Evolutionary conservation across 495 filamentous ascomycete genomes (phyloP).

Genomic region (Acidomyces sp.): DNA sequence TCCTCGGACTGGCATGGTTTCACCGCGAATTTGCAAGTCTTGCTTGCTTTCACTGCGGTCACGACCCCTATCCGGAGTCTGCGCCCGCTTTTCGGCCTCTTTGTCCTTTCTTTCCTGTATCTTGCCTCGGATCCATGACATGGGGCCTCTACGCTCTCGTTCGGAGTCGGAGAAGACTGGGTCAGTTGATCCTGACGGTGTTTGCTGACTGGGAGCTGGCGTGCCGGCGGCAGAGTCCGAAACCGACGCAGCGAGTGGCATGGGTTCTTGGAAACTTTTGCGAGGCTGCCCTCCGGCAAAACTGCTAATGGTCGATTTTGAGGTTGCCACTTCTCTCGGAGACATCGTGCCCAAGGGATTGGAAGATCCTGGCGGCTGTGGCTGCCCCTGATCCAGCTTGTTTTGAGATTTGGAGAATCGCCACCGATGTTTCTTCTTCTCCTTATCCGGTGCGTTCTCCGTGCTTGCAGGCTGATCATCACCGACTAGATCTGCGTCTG

Average conservation of each 20-base stretch:
- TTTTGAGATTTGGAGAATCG: conserved; percentile 47
- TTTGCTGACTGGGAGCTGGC: conserved; percentile 1
- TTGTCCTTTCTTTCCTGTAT: conserved; percentile 55
- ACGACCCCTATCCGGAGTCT: conserved; percentile 35
- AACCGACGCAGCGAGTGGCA: neutral
- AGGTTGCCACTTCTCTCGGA: conserved; percentile 9
- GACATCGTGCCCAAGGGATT: conserved; percentile 15
- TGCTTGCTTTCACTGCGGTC: conserved; percentile 11
- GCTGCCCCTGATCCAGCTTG: conserved; percentile 37
- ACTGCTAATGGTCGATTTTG: conserved; percentile 21
- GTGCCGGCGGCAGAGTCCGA: conserved; percentile 20
- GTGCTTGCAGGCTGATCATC: conserved; percentile 47
- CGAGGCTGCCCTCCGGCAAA: conserved; percentile 4
- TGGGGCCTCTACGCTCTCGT: conserved; percentile 46
- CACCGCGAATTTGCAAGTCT: conserved; percentile 17
- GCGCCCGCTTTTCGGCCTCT: conserved; percentile 40
- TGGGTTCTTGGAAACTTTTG: conserved; percentile 14
- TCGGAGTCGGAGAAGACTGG: conserved; percentile 19
- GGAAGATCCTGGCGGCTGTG: neutral
- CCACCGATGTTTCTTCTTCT: conserved; percentile 58
- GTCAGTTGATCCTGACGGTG: conserved; percentile 3
- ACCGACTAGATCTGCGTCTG: conserved; percentile 51
- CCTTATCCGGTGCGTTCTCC: conserved; percentile 38
- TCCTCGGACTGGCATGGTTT: conserved; percentile 15
- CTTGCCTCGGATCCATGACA: conserved; percentile 76